phyloP scores from a whole-genome alignment of 352 stramenopile genomes.

The Blastocystis sp. region DNA sequence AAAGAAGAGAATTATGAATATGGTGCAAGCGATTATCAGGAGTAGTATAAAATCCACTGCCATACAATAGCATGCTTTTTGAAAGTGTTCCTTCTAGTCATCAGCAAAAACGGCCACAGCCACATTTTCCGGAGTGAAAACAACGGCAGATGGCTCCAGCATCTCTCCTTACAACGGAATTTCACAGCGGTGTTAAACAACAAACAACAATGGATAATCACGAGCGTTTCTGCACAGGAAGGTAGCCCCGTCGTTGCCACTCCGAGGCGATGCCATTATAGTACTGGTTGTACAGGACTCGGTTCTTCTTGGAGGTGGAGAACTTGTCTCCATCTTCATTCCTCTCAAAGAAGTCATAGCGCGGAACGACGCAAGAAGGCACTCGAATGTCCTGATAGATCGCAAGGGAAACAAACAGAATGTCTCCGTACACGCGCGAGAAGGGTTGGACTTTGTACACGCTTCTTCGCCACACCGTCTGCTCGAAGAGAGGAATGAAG shows the following conservation, averaged over 20 bases:
- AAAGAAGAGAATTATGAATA: constrained; percentile 1
- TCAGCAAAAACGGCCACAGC: not conserved
- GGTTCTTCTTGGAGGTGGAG: constrained; percentile 31
- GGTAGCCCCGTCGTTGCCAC: constrained; percentile 26
- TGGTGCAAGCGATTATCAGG: not conserved
- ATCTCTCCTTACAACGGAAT: not conserved
- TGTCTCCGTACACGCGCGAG: constrained; percentile 32
- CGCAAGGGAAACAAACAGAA: constrained; percentile 14
- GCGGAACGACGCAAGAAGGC: not conserved
- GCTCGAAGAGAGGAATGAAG: constrained; percentile 30
- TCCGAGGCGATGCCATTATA: constrained; percentile 35
- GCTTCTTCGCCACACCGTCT: constrained; percentile 54
- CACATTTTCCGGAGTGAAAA: not conserved
- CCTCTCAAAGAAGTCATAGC: constrained; percentile 45
- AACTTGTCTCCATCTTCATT: constrained; percentile 30
- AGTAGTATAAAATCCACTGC: constrained; percentile 3
- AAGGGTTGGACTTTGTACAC: not conserved
- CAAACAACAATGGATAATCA: constrained; percentile 9
- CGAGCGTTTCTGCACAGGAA: not conserved
- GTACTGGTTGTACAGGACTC: constrained; percentile 14
- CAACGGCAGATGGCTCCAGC: not conserved
- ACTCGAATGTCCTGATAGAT: not conserved
- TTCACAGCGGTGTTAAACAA: not conserved
- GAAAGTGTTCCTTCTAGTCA: constrained; percentile 33
- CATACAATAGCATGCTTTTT: constrained; percentile 49